A percentile compares a stretch with the other conserved stretches of the same genome.
phyloP scores from a whole-genome alignment of 257 asterid species.

The Agastache rugosa region DNA sequence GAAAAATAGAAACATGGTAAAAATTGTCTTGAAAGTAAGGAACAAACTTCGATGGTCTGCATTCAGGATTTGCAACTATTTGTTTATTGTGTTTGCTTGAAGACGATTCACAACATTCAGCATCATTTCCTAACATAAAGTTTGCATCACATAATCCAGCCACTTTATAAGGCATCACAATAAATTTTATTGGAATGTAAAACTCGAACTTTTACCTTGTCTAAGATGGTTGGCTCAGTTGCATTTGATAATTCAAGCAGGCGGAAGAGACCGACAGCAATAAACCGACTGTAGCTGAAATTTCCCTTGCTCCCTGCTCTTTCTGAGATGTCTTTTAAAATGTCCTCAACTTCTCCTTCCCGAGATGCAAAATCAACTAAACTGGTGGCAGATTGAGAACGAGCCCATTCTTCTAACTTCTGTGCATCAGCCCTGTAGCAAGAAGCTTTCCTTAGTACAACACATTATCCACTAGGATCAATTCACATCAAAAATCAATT shows the following conservation, averaged over 20 bases:
- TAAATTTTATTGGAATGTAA: neutral
- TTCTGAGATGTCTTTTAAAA: conserved; percentile 71
- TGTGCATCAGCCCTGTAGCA: conserved; percentile 74
- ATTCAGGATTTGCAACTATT: too few species aligned
- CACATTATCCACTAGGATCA: conserved; percentile 18
- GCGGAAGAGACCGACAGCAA: conserved; percentile 93
- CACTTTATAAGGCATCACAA: conserved; percentile 14
- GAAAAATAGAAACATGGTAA: too few species aligned
- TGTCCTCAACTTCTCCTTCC: conserved; percentile 76
- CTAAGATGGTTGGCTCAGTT: conserved; percentile 76
- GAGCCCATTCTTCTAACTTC: conserved; percentile 90
- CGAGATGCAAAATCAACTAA: conserved; percentile 77
- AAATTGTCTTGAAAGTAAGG: too few species aligned
- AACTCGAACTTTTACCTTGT: conserved; percentile 56
- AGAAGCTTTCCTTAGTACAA: conserved; percentile 19
- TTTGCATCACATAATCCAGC: neutral
- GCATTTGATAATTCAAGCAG: conserved; percentile 91
- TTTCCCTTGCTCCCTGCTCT: conserved; percentile 74
- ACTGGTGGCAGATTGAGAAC: conserved; percentile 64
- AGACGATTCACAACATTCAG: neutral
- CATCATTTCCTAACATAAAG: neutral
- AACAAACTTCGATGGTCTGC: too few species aligned
- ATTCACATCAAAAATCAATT: neutral
- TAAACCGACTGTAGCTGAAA: conserved; percentile 89
- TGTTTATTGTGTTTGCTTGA: too few species aligned